Percentiles rank a stretch among this genome's conserved stretches.
These are phyloP conservation scores for Dinochytrium kinnereticum DNA, from an alignment of 371 early-diverging fungal species.

Conservation along the genomic window DNA sequence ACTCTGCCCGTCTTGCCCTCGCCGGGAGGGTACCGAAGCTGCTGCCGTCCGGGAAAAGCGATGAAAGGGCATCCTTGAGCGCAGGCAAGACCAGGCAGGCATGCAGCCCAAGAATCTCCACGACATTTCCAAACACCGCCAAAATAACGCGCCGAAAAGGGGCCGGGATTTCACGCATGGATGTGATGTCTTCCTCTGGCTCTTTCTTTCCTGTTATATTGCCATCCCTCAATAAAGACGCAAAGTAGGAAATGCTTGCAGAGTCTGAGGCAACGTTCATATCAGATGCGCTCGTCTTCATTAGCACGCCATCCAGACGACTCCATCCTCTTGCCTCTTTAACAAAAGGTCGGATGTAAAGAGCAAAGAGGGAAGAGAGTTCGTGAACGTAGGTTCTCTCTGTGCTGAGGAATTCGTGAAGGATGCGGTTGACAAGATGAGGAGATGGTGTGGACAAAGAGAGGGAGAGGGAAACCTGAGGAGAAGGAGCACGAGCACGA, in stretches of 20 bases:
- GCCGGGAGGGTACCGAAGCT: neutral
- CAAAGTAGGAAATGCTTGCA: too few species aligned
- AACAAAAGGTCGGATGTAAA: constrained; percentile 11
- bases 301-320: neutral
- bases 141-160: neutral
- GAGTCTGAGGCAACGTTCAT: neutral
- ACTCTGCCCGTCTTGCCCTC: neutral
- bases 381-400: constrained; percentile 13
- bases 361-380: constrained; percentile 5
- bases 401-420: constrained; percentile 11
- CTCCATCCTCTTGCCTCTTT: neutral
- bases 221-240: too few species aligned
- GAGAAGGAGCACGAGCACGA: neutral
- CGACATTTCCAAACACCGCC: constrained; percentile 8
- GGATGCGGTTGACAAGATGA: neutral
- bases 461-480: neutral
- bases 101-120: constrained; percentile 1
- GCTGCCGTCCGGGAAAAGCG: neutral
- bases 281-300: neutral
- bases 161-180: neutral
- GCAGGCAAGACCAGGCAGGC: neutral
- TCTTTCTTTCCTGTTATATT: too few species aligned
- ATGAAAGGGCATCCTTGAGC: neutral
- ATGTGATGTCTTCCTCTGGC: neutral
- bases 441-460: neutral